phyloP scores from a whole-genome alignment of 2,329 filamentous ascomycete genomes.

The Fusarium paranaense region DNA sequence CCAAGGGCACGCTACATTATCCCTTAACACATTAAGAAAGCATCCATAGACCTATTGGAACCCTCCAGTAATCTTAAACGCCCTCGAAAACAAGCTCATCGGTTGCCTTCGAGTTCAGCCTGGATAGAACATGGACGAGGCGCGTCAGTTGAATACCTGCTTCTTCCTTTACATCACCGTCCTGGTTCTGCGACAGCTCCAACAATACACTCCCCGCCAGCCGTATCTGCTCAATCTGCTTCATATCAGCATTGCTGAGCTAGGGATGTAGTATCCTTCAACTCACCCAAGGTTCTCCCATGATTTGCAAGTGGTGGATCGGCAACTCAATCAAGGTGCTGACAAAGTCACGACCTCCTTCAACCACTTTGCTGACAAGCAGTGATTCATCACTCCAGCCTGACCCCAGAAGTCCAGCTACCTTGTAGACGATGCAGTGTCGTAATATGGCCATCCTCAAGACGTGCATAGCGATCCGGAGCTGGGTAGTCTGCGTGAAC shows the following conservation, averaged over 20 bases:
- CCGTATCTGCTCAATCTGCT: neutral
- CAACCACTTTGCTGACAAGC: neutral
- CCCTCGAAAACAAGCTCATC: neutral
- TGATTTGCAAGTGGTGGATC: neutral
- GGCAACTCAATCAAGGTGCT: neutral
- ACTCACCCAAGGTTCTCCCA: neutral
- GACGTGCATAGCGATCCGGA: neutral
- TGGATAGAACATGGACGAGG: neutral
- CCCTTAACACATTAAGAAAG: too few relatives aligned
- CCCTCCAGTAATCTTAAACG: neutral
- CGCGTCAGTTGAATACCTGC: neutral
- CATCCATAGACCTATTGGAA: neutral
- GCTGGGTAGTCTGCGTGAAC: neutral
- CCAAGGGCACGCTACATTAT: too few relatives aligned
- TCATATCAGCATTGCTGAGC: neutral
- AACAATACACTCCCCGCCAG: neutral
- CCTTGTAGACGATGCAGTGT: neutral
- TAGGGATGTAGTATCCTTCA: accelerated
- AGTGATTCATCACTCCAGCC: neutral
- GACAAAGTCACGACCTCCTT: neutral
- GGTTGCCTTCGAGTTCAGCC: neutral
- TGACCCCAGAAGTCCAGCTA: neutral
- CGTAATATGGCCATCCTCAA: neutral
- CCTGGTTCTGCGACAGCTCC: neutral
- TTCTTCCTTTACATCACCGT: neutral